A percentile compares a stretch with the other conserved stretches of the same genome.
Conservation (phyloP, 371 early-diverging fungal species). For the Mortierella sp. region DNA sequence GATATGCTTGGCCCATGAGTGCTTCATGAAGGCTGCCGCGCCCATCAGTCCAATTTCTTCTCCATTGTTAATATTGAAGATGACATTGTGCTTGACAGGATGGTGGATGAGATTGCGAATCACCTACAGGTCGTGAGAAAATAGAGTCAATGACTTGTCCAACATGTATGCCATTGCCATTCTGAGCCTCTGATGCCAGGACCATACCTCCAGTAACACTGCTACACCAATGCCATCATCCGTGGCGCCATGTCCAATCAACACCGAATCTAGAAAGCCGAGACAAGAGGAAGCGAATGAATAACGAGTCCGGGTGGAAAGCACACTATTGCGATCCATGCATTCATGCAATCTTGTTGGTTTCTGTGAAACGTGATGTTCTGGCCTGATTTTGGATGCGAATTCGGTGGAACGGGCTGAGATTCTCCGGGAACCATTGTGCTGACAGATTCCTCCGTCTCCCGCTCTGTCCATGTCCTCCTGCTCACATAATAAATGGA, state of each 20-base stretch:
- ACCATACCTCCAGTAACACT: slow-evolving; percentile 70
- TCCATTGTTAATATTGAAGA: slow-evolving; percentile 88
- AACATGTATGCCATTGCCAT: background rate
- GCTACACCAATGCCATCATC: slow-evolving; percentile 87
- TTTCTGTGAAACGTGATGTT: too few relatives aligned
- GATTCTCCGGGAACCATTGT: slow-evolving; percentile 16
- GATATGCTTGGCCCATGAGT: slow-evolving; percentile 81
- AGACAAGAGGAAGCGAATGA: background rate
- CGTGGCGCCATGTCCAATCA: slow-evolving; percentile 84
- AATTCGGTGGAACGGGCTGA: too few relatives aligned
- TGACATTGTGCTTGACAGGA: slow-evolving; percentile 67
- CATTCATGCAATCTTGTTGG: too few relatives aligned
- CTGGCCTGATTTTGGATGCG: too few relatives aligned
- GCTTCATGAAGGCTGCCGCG: slow-evolving; percentile 74
- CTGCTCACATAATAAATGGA: too few relatives aligned
- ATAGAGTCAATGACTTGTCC: background rate
- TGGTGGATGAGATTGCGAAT: slow-evolving; percentile 69
- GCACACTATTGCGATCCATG: too few relatives aligned
- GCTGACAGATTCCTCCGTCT: slow-evolving; percentile 10
- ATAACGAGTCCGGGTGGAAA: too few relatives aligned
- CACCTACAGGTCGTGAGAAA: slow-evolving; percentile 35
- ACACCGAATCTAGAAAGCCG: slow-evolving; percentile 68
- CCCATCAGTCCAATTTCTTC: slow-evolving; percentile 88
- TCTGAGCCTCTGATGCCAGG: background rate
- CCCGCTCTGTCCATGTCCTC: background rate